Evolutionary conservation across 1,284 basidiomycete genomes (phyloP), one percentile per base, ranked within the genome.

Genomic region (Malassezia furfur): DNA sequence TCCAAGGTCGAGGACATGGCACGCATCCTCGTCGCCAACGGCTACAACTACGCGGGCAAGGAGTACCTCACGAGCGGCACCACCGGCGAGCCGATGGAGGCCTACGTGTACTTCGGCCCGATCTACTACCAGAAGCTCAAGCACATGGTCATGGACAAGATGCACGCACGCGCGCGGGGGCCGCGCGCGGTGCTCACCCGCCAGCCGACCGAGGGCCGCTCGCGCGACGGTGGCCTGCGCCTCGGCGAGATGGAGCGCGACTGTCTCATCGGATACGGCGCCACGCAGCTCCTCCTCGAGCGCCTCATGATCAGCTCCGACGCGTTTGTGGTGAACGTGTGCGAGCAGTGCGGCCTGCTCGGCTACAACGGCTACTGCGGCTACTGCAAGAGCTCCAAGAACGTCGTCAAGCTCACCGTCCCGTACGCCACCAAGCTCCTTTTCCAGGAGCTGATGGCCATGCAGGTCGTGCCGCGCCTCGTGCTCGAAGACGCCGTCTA

Each of bases 1-100:
- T 91, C 88, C 47, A 98, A 98, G 80, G 91, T 94, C n/a, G 91
- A 90, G 71, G 94, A 98, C 76, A 96, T 98, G 94, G 90, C 88
- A 47, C 83, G 85, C 64, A 88, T 98, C 66, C 80, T 99, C 60
- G 85, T 98, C 57, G 90, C 96, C 61, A 82, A 90, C 65, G 94
- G 94, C 0, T 99, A 96, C 79, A 91, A 85, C 74, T 99, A 98
- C 67, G 87, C 84, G 34, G 94, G 94, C 28, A 98, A 99, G 77
- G 94, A 98, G 75, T 94, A 91, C 85, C 80, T 99, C 44, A 96
- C 91, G 1, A 91, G 87, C 70, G 94, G 94, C 22, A 96, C 96
- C 69, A 98, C 93, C 22, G 94, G 94, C 19, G 88, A 98, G 77
- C 85, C 87, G 36, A 78, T 98, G 70, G 91, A 98, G 77, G 87